Percentiles rank a stretch among this genome's conserved stretches.
Evolutionary conservation across 257 asterid species (phyloP).

Genomic region (Galeopsis tetrahit): DNA sequence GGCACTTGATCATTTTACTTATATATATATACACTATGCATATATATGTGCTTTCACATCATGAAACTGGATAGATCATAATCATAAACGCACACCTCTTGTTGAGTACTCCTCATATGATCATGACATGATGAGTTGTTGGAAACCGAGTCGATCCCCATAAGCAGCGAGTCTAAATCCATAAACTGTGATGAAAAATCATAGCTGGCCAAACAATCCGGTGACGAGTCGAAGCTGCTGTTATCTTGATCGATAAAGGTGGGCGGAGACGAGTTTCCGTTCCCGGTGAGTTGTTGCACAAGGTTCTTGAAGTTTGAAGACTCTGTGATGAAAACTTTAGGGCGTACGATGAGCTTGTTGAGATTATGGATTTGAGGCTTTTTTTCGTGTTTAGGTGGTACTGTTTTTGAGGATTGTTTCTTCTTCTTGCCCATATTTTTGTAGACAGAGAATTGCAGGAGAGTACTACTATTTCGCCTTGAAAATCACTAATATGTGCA

Average conservation of each 20-base stretch:
- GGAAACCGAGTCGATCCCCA: conserved; percentile 50
- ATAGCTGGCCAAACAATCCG: not conserved
- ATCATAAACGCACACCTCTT: conserved; percentile 52
- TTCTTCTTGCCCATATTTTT: conserved; percentile 42
- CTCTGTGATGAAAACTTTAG: conserved; percentile 55
- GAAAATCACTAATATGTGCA: conserved; percentile 22
- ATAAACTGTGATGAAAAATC: not conserved
- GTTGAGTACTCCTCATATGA: conserved; percentile 32
- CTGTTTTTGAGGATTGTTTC: conserved; percentile 12
- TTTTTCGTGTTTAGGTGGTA: conserved; percentile 34
- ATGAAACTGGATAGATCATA: conserved; percentile 48
- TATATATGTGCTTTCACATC: conserved; percentile 1
- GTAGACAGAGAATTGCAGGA: conserved; percentile 8
- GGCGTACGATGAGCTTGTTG: conserved; percentile 36
- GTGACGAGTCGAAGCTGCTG: conserved; percentile 48
- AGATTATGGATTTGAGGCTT: conserved; percentile 32
- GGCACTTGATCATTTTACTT: not conserved
- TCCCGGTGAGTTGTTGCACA: conserved; percentile 58
- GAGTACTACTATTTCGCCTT: conserved; percentile 29
- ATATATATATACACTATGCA: not conserved
- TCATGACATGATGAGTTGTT: conserved; percentile 13
- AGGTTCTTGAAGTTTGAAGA: conserved; percentile 58
- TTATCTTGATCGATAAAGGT: conserved; percentile 29
- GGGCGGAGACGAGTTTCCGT: conserved; percentile 37
- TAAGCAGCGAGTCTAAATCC: conserved; percentile 58